phyloP scores from a whole-genome alignment of 129 eudicot species.

The Pulicaria dysenterica region DNA sequence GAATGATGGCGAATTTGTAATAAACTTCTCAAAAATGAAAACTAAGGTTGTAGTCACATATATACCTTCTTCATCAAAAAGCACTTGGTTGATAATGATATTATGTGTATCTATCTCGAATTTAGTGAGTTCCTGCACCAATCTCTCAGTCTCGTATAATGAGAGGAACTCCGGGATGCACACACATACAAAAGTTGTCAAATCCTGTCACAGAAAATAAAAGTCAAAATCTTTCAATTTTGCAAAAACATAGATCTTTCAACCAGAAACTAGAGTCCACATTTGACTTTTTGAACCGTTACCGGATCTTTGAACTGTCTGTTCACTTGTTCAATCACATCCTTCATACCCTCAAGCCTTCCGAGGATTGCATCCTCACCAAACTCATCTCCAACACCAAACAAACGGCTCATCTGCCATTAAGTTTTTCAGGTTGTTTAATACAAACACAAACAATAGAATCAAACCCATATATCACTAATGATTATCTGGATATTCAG shows the following conservation, averaged over 20 bases:
- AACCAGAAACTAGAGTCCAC: too few relatives aligned
- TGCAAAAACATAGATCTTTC: too few relatives aligned
- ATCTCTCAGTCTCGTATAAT: conserved; percentile 89
- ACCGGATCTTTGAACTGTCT: conserved; percentile 96
- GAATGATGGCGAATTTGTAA: background rate
- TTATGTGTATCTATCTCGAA: conserved; percentile 97
- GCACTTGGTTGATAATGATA: conserved; percentile 94
- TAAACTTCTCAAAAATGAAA: background rate
- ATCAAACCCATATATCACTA: background rate
- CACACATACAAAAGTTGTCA: conserved; percentile 94
- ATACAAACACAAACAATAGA: conserved; percentile 1
- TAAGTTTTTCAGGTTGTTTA: background rate
- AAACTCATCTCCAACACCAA: conserved; percentile 84
- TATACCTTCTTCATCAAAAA: conserved; percentile 96
- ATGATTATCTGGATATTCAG: background rate
- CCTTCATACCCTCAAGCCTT: conserved; percentile 96
- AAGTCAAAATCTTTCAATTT: conserved; percentile 7
- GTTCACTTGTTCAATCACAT: conserved; percentile 89
- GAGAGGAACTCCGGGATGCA: conserved; percentile 99
- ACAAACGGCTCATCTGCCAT: conserved; percentile 87
- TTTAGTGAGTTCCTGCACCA: conserved; percentile 93
- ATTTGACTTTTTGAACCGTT: background rate
- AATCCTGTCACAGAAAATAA: conserved; percentile 51
- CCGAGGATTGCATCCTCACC: conserved; percentile 93
- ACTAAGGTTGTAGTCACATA: background rate